Conservation (phyloP, 164 flowering plant genomes). For the Euptelea pleiosperma region DNA sequence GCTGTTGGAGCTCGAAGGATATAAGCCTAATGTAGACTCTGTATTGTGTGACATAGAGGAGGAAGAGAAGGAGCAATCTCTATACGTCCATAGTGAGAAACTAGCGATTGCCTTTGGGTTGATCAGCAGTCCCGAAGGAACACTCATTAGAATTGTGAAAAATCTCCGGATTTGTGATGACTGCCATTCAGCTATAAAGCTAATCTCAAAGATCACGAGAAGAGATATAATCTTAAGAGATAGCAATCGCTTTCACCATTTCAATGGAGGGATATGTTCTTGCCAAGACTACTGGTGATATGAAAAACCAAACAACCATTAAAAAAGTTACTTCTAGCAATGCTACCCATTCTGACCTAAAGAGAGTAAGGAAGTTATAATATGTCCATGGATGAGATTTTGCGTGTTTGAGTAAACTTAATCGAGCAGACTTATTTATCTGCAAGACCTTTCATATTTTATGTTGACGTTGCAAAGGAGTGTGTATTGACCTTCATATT, state of each 20-base stretch:
- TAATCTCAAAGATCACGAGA: slow-evolving; percentile 19
- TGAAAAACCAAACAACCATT: not conserved
- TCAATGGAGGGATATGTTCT: slow-evolving; percentile 12
- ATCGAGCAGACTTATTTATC: too few species aligned
- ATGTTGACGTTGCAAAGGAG: too few species aligned
- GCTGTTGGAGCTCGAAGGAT: slow-evolving; percentile 20
- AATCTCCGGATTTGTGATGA: slow-evolving; percentile 23
- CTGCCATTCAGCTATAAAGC: slow-evolving; percentile 20
- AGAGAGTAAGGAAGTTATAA: too few species aligned
- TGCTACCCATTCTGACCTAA: too few species aligned
- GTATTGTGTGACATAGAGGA: slow-evolving; percentile 16
- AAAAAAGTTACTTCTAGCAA: too few species aligned
- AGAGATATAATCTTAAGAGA: slow-evolving; percentile 25
- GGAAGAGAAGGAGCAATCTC: slow-evolving; percentile 23
- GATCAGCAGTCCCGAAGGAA: slow-evolving; percentile 21
- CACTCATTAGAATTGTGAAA: slow-evolving; percentile 19
- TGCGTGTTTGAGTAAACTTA: too few species aligned
- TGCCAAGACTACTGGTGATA: slow-evolving; percentile 23
- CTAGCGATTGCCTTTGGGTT: slow-evolving; percentile 26
- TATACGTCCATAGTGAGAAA: slow-evolving; percentile 20
- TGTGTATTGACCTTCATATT: too few species aligned
- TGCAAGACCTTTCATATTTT: too few species aligned
- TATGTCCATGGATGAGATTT: too few species aligned
- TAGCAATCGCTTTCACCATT: slow-evolving; percentile 18
- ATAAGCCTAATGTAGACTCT: slow-evolving; percentile 16